phyloP scores from a whole-genome alignment of 2,329 filamentous ascomycete genomes.

The Ophioceras dolichostomum region DNA sequence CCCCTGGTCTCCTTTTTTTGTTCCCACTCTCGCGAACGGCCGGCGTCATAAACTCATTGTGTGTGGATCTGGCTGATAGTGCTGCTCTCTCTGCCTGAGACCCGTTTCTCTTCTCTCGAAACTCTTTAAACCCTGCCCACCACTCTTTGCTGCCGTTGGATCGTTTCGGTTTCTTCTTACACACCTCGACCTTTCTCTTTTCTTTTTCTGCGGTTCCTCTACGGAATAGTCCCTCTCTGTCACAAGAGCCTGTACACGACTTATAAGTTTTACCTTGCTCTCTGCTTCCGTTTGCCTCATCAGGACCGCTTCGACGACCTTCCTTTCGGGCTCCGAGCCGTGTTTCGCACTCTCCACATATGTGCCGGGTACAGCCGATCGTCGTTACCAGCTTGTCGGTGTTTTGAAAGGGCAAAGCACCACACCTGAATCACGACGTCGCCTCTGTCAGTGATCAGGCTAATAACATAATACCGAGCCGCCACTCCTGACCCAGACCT shows the following conservation, averaged over 20 bases:
- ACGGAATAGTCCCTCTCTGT: too few species aligned
- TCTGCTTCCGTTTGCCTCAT: too few species aligned
- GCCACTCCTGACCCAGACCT: background rate
- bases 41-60: too few species aligned
- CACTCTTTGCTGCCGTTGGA: background rate
- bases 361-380: background rate
- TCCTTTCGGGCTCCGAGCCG: constrained; percentile 1
- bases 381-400: background rate
- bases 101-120: background rate
- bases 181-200: background rate
- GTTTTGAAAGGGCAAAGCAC: background rate
- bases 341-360: constrained; percentile 2
- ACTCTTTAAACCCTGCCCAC: background rate
- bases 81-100: background rate
- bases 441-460: constrained; percentile 1
- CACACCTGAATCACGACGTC: constrained; percentile 1
- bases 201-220: too few species aligned
- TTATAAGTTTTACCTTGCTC: too few species aligned
- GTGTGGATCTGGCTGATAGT: too few species aligned
- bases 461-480: constrained; percentile 1
- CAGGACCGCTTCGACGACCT: background rate
- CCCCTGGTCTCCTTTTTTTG: too few species aligned
- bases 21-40: too few species aligned
- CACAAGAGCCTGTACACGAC: too few species aligned
- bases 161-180: background rate